Evolutionary conservation across 768 basidiomycete genomes (phyloP).

Genomic region (Chalciporus pseudorubinellus): DNA sequence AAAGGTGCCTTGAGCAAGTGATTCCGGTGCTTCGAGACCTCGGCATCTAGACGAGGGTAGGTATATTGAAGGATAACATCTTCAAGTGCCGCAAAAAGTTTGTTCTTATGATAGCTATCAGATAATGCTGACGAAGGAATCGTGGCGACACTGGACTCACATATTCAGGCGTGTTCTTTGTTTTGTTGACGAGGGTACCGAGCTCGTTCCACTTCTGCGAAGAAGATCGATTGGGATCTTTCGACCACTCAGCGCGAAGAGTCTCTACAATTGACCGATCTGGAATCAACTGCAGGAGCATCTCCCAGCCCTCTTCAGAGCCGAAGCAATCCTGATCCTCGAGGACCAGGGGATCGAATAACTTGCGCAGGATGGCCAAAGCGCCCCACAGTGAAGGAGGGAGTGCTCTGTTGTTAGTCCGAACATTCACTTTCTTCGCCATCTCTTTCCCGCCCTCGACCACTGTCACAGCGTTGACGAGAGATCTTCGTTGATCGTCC

Average conservation of each 20-base stretch:
- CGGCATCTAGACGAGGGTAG: constrained; percentile 94
- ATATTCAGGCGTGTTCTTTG: constrained; percentile 22
- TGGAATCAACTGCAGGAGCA: constrained; percentile 72
- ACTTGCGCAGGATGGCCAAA: constrained; percentile 45
- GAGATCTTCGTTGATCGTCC: constrained; percentile 83
- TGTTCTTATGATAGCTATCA: constrained; percentile 12
- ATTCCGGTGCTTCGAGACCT: constrained; percentile 96
- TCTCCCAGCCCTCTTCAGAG: constrained; percentile 66
- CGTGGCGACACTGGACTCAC: constrained; percentile 26
- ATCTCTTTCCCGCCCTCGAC: constrained; percentile 79
- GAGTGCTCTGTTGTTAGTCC: constrained; percentile 43
- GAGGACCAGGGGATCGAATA: constrained; percentile 70
- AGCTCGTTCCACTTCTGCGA: constrained; percentile 74
- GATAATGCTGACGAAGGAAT: neutral
- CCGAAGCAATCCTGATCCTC: constrained; percentile 83
- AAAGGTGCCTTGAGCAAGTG: constrained; percentile 98
- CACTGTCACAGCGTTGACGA: constrained; percentile 87
- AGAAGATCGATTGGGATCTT: constrained; percentile 52
- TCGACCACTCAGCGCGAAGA: constrained; percentile 60
- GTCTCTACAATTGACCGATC: constrained; percentile 48
- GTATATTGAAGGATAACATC: constrained; percentile 92
- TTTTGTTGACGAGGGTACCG: constrained; percentile 35
- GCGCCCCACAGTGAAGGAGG: constrained; percentile 72
- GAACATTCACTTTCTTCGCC: constrained; percentile 78
- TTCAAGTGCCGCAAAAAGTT: constrained; percentile 56